Conservation (phyloP, 345 rosid species). For the Salix exigua region DNA sequence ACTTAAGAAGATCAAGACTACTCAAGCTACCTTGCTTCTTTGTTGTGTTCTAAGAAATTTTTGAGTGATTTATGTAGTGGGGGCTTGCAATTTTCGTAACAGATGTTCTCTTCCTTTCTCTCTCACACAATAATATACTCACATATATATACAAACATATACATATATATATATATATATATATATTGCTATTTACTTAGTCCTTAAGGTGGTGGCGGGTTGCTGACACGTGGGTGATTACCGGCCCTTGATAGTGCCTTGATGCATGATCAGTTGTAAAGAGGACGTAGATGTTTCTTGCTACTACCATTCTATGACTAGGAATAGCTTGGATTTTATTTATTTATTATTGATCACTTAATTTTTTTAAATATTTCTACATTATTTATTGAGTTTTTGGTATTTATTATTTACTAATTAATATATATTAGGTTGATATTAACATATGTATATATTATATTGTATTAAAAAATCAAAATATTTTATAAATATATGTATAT, state of each 20-base stretch:
- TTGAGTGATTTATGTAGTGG: neutral
- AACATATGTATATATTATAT: too few relatives aligned
- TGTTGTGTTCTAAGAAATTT: slow-evolving; percentile 14
- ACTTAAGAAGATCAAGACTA: neutral
- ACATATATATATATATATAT: too few relatives aligned
- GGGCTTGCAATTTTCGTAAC: neutral
- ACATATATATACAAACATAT: too few relatives aligned
- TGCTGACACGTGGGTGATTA: slow-evolving; percentile 39
- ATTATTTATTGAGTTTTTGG: too few relatives aligned
- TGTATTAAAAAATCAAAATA: too few relatives aligned
- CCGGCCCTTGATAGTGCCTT: slow-evolving; percentile 44
- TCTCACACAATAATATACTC: slow-evolving; percentile 3
- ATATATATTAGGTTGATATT: too few relatives aligned
- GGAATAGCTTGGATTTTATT: too few relatives aligned
- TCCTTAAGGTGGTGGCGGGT: slow-evolving; percentile 45
- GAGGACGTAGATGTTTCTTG: slow-evolving; percentile 21
- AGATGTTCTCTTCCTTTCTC: neutral
- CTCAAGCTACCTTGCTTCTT: neutral
- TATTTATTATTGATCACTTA: too few relatives aligned
- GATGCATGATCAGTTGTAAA: slow-evolving; percentile 40
- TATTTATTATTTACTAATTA: too few relatives aligned
- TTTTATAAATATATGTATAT: too few relatives aligned
- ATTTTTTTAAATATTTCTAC: too few relatives aligned
- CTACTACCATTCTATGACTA: neutral
- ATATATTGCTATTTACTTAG: slow-evolving; percentile 24